These are phyloP conservation scores for Solanum hybrid DNA, from an alignment of 305 asterid species.

Conservation along the genomic window DNA sequence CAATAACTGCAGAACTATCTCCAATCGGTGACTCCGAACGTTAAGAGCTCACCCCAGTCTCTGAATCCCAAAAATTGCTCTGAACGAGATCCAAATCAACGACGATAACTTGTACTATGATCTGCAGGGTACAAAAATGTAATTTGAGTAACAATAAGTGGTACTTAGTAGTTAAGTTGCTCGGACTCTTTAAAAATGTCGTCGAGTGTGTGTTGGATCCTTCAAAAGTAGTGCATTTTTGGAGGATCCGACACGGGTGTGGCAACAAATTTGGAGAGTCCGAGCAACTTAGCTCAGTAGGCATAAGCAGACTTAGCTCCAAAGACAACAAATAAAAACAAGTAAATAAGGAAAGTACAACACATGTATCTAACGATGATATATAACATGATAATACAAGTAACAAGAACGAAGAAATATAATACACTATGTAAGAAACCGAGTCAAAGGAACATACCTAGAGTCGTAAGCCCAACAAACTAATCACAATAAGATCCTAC, in stretches of 20 bases:
- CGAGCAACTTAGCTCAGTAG: not conserved
- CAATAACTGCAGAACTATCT: not conserved
- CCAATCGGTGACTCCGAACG: not conserved
- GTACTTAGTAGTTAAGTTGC: not conserved
- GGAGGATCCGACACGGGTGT: too few species aligned
- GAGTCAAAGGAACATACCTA: too few species aligned
- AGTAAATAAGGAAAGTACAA: not conserved
- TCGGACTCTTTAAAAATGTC: too few species aligned
- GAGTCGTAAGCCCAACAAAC: not conserved
- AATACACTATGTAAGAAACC: not conserved
- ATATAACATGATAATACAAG: not conserved
- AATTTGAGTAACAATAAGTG: not conserved
- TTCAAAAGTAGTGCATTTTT: too few species aligned
- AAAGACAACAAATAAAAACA: not conserved
- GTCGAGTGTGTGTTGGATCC: too few species aligned
- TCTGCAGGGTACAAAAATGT: not conserved
- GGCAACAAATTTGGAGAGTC: too few species aligned
- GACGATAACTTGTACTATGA: not conserved
- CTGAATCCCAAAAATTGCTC: not conserved
- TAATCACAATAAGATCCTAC: not conserved
- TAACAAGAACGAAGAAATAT: not conserved
- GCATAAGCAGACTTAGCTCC: not conserved
- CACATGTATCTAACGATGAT: not conserved
- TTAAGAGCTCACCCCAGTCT: not conserved
- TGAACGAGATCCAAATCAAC: not conserved